phyloP scores from a whole-genome alignment of 1,284 basidiomycete genomes.

The Xerocomus minutiporus region DNA sequence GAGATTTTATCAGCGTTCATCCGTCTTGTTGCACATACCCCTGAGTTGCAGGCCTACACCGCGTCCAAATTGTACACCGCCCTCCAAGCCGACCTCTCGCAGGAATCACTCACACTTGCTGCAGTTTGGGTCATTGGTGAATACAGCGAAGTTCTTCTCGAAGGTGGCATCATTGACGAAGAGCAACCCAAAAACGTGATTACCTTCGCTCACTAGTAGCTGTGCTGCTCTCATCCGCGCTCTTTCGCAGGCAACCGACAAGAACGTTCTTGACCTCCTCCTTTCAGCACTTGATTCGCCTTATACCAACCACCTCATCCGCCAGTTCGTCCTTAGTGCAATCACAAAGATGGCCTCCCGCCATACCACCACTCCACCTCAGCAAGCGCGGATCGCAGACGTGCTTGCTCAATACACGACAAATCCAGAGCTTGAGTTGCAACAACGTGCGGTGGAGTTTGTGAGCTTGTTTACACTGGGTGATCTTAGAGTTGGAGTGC shows the following conservation, averaged over 20 bases:
- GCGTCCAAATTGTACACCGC: conserved; percentile 90
- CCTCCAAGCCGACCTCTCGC: conserved; percentile 88
- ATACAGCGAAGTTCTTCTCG: conserved; percentile 88
- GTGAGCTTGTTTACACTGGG: conserved; percentile 74
- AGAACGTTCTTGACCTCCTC: conserved; percentile 83
- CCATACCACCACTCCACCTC: conserved; percentile 53
- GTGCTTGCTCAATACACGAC: conserved; percentile 77
- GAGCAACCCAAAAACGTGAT: conserved; percentile 70
- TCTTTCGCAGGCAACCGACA: conserved; percentile 61
- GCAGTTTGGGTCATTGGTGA: conserved; percentile 97
- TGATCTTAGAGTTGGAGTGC: conserved; percentile 81
- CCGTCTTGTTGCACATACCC: conserved; percentile 93
- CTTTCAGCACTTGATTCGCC: conserved; percentile 89
- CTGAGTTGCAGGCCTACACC: conserved; percentile 95
- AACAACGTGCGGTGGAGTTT: conserved; percentile 95
- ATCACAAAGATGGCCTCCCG: conserved; percentile 90
- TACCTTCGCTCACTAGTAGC: conserved; percentile 1
- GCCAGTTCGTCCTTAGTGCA: conserved; percentile 89
- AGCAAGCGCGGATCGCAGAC: conserved; percentile 75
- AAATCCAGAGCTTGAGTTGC: conserved; percentile 89
- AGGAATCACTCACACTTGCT: conserved; percentile 90
- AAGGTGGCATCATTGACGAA: conserved; percentile 87
- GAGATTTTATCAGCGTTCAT: conserved; percentile 96
- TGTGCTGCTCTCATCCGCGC: conserved; percentile 2
- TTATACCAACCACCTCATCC: conserved; percentile 86